These are phyloP conservation scores for Gossypium trilobum DNA, from an alignment of 441 rosid species.

Conservation along the genomic window DNA sequence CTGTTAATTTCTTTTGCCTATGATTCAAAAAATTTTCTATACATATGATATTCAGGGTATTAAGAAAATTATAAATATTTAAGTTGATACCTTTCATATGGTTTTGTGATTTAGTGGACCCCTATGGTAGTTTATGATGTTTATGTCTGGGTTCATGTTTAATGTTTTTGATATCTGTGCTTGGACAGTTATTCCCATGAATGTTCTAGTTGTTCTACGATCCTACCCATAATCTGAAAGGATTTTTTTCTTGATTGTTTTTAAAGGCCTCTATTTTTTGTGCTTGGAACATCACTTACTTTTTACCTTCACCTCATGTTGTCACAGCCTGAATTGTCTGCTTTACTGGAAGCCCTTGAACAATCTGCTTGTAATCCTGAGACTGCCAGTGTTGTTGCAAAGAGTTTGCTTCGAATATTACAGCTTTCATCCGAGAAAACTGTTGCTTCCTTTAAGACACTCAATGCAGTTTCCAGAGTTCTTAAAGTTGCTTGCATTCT, in stretches of 20 bases:
- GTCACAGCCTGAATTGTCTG: constrained; percentile 76
- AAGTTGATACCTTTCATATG: not conserved
- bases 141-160: not conserved
- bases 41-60: not conserved
- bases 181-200: not conserved
- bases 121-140: not conserved
- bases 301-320: constrained; percentile 14
- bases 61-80: not conserved
- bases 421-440: constrained; percentile 68
- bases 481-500: constrained; percentile 74
- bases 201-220: not conserved
- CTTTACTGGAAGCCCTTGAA: constrained; percentile 81
- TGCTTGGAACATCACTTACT: constrained; percentile 4
- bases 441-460: constrained; percentile 58
- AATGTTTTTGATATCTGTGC: not conserved
- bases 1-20: constrained; percentile 8
- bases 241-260: constrained; percentile 2
- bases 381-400: constrained; percentile 55
- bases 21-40: not conserved
- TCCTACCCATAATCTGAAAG: not conserved
- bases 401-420: constrained; percentile 57
- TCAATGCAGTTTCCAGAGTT: constrained; percentile 65
- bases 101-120: not conserved
- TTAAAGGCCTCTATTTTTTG: not conserved
- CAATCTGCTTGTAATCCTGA: constrained; percentile 66